Conservation (phyloP, 2,329 filamentous ascomycete species). For the Pseudogymnoascus sp. region DNA sequence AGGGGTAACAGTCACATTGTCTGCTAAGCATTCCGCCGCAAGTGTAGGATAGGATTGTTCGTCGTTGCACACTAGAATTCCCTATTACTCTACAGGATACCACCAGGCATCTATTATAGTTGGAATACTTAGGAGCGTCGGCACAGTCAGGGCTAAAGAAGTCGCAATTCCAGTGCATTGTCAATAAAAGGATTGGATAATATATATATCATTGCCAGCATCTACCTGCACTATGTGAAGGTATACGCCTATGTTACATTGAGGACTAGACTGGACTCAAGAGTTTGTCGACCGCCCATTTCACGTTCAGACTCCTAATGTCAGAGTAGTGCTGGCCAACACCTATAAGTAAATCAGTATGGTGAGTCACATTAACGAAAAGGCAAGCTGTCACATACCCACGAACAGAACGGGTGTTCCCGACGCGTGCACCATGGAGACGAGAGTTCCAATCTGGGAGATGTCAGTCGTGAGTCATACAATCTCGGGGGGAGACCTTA, state of each 20-base stretch:
- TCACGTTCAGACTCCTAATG: constrained; percentile 60
- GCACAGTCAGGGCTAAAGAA: not conserved
- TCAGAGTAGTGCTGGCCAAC: constrained; percentile 65
- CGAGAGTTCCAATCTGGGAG: constrained; percentile 56
- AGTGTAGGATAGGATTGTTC: not conserved
- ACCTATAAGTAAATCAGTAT: constrained; percentile 21
- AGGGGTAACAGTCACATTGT: not conserved
- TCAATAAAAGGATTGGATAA: not conserved
- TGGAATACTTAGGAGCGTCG: not conserved
- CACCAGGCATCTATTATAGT: not conserved
- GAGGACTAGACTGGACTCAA: constrained; percentile 28
- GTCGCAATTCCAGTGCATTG: not conserved
- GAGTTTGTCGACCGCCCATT: constrained; percentile 62
- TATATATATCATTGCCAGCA: constrained; percentile 5
- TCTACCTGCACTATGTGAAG: not conserved
- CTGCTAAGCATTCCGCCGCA: not conserved
- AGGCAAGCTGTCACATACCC: constrained; percentile 35
- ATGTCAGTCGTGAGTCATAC: not conserved
- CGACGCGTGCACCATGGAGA: constrained; percentile 95
- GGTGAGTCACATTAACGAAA: not conserved
- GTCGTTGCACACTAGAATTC: not conserved
- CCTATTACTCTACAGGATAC: not conserved
- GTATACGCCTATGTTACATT: not conserved
- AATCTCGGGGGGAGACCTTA: constrained; percentile 40
- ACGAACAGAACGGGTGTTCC: constrained; percentile 94